Base-by-base conservation (phyloP, 495 filamentous ascomycete genomes). In the Trichoderma parareesei region DNA sequence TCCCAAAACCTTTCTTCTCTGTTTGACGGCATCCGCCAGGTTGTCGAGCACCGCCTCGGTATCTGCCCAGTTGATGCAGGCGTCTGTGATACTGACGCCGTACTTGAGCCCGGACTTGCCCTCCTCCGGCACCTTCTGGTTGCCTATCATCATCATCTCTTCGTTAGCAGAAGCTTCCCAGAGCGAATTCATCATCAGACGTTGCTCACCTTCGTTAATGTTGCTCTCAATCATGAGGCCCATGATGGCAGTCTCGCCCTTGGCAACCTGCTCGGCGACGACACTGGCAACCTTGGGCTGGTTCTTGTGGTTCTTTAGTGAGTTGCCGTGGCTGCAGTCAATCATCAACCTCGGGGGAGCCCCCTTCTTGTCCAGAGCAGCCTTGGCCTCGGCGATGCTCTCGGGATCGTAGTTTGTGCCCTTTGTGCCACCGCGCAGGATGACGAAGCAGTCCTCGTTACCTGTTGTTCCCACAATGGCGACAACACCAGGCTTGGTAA, bases 221-320 rank as follows among this genome's bases (percentile, higher is more conserved):
- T 98, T 87, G 71, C 90, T 95, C 80, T 99, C 95, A 71, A 99
- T 96, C 94, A 98, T 98, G 42, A 97, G 92, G 70, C 94, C 94
- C 86, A 98, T 93, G 71, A 98, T 96, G 35, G 80, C 88, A 0
- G 83, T 82, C 78, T 98, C 95, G 43, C 94, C 94, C 48, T 82
- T 80, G 35, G 86, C 84, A 65, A 98, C 87, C 76, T 98, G 95
- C 73, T 92, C 88, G 5, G 89, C 90, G 60, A 98, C 71, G 4
- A 80, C 82, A 46, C 84, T 85, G 4, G 93, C 95, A 35, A 98
- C 94, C 82, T 96, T 96, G 66, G 93, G 92, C 76, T 98, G 94
- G 75, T 98, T 98, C 75, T 85, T 90, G 82, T 98, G 93, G 76
- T 98, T 85, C 84, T 98, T 98, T 70, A 89, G 80, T 5, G 92